Percentiles rank a stretch among this genome's conserved stretches.
Conservation (phyloP, 2,329 filamentous ascomycete species). For the Saccharata proteae region DNA sequence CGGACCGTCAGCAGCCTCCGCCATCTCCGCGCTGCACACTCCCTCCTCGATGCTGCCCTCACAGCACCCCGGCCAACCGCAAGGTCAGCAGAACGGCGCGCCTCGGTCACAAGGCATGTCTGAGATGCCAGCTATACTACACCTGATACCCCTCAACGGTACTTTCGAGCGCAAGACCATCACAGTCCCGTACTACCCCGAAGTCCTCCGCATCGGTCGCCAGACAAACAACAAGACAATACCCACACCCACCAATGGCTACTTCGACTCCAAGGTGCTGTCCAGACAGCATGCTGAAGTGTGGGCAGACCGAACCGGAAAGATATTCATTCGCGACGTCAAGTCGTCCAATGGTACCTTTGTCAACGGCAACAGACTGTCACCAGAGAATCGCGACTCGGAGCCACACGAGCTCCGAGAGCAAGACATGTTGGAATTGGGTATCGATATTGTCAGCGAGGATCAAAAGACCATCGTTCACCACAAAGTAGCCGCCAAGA, state of each 20-base stretch:
- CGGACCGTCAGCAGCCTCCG: conserved; percentile 46
- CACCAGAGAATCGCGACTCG: conserved; percentile 88
- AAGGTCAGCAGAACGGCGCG: conserved; percentile 46
- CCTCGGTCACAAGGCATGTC: conserved; percentile 29
- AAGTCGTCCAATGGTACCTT: conserved; percentile 99
- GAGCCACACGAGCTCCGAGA: conserved; percentile 89
- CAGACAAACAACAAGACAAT: conserved; percentile 96
- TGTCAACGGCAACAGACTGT: conserved; percentile 82
- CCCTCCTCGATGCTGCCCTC: conserved; percentile 52
- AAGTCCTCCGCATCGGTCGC: conserved; percentile 84
- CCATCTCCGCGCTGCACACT: conserved; percentile 52
- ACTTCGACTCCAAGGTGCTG: conserved; percentile 95
- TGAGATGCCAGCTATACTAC: conserved; percentile 65
- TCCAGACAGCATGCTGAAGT: conserved; percentile 94
- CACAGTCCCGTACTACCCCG: conserved; percentile 81
- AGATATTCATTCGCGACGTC: conserved; percentile 92
- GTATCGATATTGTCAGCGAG: conserved; percentile 97
- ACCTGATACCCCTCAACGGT: conserved; percentile 80
- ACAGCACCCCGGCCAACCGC: conserved; percentile 55
- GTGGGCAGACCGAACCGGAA: conserved; percentile 73
- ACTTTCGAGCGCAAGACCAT: conserved; percentile 98
- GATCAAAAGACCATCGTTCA: conserved; percentile 98
- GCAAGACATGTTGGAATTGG: conserved; percentile 83
- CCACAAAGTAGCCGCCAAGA: conserved; percentile 93
- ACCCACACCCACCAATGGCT: conserved; percentile 82